Evolutionary conservation across 768 basidiomycete species (phyloP), one percentile per base, ranked within the genome.

Genomic region (Exsudoporus frostii): DNA sequence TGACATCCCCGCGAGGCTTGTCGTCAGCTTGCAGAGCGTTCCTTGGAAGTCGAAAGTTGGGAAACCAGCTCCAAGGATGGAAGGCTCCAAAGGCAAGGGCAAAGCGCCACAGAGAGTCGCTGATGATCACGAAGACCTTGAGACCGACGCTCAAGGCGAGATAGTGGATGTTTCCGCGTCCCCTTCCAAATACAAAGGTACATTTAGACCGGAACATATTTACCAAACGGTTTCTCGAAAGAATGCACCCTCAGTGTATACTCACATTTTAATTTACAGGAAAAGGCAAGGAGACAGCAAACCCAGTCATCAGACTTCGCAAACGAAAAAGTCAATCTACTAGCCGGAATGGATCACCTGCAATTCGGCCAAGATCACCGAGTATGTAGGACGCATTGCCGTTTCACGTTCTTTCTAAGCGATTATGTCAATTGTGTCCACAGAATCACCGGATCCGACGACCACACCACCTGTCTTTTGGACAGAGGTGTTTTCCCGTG

Each of bases 401-500:
- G 22, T 30, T 45, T 56, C 51, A 51, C 38, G 24, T 45, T 36
- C 63, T 65, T n/a, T 43, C 36, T 60, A 53, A 61, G 56, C 51
- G 58, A 53, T 60, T 61, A 55, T 64, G 65, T 63, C 58, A 67
- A 57, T 34, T 38, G 8, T 40, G 10, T 56, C 46, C 20, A 9
- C 54, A 69, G 69, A 58, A 47, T 56, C 65, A 2, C 57, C 50
- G 29, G 81, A 89, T 69, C 86, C 86, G 46, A 74, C 71, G 34
- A 76, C 57, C 48, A 84, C 84, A 10, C 86, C 92, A 4, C 95
- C 96, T 1, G 86, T 94, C 4, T 92, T 94, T 69, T 99, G 97
- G 97, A 91, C 90, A 0, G 97, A 99, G 70, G 91, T 97, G 0
- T 99, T 94, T 72, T 95, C 92, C 8, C 85, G 91, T 20, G 84